Evolutionary conservation across 139 green algal species (phyloP).

Genomic region (Zygnema cylindricum): DNA sequence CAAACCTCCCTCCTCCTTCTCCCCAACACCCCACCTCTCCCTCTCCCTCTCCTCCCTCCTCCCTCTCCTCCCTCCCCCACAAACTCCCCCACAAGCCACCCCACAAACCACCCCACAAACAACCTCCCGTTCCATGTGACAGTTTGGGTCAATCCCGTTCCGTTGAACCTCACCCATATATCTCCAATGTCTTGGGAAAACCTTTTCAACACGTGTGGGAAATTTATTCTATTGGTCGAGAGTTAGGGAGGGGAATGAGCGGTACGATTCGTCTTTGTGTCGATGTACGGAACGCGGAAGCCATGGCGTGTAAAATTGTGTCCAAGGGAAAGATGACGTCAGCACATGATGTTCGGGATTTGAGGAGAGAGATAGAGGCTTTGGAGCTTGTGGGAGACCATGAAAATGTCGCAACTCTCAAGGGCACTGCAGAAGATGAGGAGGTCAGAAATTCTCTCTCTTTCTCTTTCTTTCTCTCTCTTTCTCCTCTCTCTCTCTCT

Average conservation of each 20-base stretch:
- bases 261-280: conserved; percentile 71
- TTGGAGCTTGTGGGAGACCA: neutral
- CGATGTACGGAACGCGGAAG: conserved; percentile 39
- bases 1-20: neutral
- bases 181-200: neutral
- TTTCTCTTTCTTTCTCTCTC: neutral
- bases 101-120: no score
- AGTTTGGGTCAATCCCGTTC: neutral
- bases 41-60: neutral
- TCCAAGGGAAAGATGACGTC: neutral
- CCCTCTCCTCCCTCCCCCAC: neutral
- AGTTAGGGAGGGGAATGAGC: conserved; percentile 44
- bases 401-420: neutral
- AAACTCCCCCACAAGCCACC: no score
- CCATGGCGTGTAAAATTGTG: neutral
- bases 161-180: neutral
- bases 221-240: conserved; percentile 5
- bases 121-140: neutral
- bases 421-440: neutral
- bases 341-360: neutral
- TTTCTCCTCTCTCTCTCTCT: neutral
- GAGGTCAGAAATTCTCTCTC: neutral
- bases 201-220: neutral
- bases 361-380: neutral
- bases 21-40: neutral